These are phyloP conservation scores for Cercis canadensis DNA, from an alignment of 306 rosid species.

Conservation along the genomic window DNA sequence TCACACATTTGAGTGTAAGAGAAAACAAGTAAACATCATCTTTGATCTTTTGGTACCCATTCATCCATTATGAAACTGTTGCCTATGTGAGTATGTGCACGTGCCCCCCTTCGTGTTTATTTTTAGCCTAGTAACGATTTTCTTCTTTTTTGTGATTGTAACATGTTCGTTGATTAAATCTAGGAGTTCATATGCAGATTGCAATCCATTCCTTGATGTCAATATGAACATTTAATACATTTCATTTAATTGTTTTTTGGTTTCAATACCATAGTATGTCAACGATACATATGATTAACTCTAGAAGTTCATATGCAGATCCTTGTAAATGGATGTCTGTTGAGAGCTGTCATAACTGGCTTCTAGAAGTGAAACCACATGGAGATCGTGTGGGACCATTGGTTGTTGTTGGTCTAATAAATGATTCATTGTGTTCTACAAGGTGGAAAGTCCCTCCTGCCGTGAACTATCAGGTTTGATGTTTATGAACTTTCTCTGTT, in stretches of 20 bases:
- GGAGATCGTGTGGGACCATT: conserved; percentile 72
- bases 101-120: too few species aligned
- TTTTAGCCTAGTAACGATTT: too few species aligned
- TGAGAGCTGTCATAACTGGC: conserved; percentile 68
- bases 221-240: not conserved
- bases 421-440: conserved; percentile 50
- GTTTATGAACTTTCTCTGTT: conserved; percentile 30
- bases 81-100: too few species aligned
- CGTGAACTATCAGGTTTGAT: conserved; percentile 64
- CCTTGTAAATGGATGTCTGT: conserved; percentile 71
- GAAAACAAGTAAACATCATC: not conserved
- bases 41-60: conserved; percentile 2
- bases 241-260: not conserved
- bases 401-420: conserved; percentile 61
- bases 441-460: conserved; percentile 52
- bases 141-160: too few species aligned
- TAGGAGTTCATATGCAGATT: conserved; percentile 21
- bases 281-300: conserved; percentile 20
- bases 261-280: not conserved
- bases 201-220: conserved; percentile 4
- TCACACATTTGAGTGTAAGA: not conserved
- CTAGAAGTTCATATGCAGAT: conserved; percentile 46
- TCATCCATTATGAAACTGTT: not conserved
- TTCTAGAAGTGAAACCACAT: conserved; percentile 62
- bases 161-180: not conserved